Evolutionary conservation across 208 protist species (phyloP).

Genomic region (Porcisia deanei): DNA sequence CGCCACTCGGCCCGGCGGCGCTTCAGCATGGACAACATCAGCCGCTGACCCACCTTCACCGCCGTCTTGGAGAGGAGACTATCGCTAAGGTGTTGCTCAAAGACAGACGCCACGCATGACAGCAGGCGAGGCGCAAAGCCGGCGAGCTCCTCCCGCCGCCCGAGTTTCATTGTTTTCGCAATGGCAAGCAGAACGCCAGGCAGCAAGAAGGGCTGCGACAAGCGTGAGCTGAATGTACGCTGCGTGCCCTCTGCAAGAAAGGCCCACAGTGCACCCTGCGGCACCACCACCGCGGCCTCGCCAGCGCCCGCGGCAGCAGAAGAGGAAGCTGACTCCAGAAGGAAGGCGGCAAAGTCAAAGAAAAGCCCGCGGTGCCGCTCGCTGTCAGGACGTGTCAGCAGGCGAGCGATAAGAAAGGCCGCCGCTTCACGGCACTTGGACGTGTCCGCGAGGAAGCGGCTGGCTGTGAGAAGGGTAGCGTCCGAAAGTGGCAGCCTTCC

Average conservation of each 20-base stretch:
- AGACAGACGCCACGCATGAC: slow-evolving; percentile 34
- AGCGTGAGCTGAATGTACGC: slow-evolving; percentile 20
- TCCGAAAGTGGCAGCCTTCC: slow-evolving; percentile 57
- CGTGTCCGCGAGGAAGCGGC: slow-evolving; percentile 77
- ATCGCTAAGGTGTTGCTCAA: slow-evolving; percentile 40
- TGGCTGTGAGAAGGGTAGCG: slow-evolving; percentile 68
- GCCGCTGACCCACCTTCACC: slow-evolving; percentile 92
- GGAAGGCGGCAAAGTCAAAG: slow-evolving; percentile 52
- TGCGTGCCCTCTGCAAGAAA: slow-evolving; percentile 29
- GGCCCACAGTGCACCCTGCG: slow-evolving; percentile 12
- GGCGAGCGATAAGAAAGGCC: slow-evolving; percentile 83
- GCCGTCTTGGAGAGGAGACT: slow-evolving; percentile 81
- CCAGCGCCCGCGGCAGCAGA: not conserved
- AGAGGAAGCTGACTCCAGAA: slow-evolving; percentile 26
- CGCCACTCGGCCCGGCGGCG: slow-evolving; percentile 90
- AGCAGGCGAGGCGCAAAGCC: slow-evolving; percentile 59
- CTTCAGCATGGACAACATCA: slow-evolving; percentile 87
- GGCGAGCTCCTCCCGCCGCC: slow-evolving; percentile 84
- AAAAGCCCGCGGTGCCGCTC: slow-evolving; percentile 58
- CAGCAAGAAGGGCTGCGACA: slow-evolving; percentile 36
- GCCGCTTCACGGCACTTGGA: slow-evolving; percentile 92
- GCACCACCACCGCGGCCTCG: slow-evolving; percentile 2
- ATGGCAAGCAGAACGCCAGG: slow-evolving; percentile 88
- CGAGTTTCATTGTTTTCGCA: slow-evolving; percentile 92
- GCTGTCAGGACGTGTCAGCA: slow-evolving; percentile 93